A percentile compares a stretch with the other conserved stretches of the same genome.
Conservation (phyloP, 108 stramenopile species). For the Chaetoceros muelleri region DNA sequence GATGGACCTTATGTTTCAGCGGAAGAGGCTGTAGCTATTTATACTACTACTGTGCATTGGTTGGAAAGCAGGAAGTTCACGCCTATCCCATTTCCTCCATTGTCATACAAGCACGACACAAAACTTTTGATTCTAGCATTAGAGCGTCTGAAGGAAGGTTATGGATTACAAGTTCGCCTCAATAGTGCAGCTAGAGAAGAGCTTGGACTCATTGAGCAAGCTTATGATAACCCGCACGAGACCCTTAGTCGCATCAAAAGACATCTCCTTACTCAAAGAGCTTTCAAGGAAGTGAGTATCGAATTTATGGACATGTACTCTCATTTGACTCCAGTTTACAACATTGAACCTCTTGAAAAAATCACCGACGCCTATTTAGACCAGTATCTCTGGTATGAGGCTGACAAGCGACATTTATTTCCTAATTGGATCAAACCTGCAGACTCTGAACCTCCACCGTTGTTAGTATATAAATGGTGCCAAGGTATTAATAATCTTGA, state of each 20-base stretch:
- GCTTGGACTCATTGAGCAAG: slow-evolving; percentile 96
- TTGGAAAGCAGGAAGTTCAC: slow-evolving; percentile 97
- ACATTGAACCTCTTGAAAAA: slow-evolving; percentile 4
- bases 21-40: slow-evolving; percentile 99
- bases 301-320: slow-evolving; percentile 99
- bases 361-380: slow-evolving; percentile 98
- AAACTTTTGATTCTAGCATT: slow-evolving; percentile 98
- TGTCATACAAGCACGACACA: slow-evolving; percentile 99
- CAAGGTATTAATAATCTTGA: slow-evolving; percentile 97
- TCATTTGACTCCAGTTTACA: slow-evolving; percentile 24
- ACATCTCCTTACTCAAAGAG: slow-evolving; percentile 94
- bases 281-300: slow-evolving; percentile 99
- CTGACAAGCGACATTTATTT: slow-evolving; percentile 95
- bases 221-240: slow-evolving; percentile 99
- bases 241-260: slow-evolving; percentile 97
- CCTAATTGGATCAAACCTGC: slow-evolving; percentile 97
- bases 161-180: slow-evolving; percentile 86
- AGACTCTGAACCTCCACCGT: slow-evolving; percentile 97
- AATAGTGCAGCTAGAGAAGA: slow-evolving; percentile 95
- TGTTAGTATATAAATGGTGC: slow-evolving; percentile 99
- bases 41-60: slow-evolving; percentile 99
- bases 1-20: slow-evolving; percentile 96
- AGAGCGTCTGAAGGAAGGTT: slow-evolving; percentile 97
- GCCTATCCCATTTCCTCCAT: slow-evolving; percentile 98
- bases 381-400: slow-evolving; percentile 99